Percentiles rank a stretch among this genome's conserved stretches.
These are phyloP conservation scores for Emydomyces testavorans DNA, from an alignment of 2,329 filamentous ascomycete genomes.

Conservation along the genomic window DNA sequence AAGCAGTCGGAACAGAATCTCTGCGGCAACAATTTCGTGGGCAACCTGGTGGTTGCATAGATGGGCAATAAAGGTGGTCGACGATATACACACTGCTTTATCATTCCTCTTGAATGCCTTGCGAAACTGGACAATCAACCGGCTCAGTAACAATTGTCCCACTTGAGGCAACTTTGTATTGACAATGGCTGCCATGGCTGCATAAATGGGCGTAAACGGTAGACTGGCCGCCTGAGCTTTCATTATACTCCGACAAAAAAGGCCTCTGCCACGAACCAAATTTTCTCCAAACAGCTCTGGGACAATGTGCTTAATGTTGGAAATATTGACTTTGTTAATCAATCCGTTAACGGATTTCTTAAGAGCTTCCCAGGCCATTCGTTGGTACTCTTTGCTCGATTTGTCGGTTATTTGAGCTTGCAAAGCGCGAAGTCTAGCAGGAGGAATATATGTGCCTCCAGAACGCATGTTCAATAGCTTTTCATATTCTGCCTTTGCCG, in stretches of 20 bases:
- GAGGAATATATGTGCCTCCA: slow-evolving; percentile 92
- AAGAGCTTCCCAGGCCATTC: slow-evolving; percentile 96
- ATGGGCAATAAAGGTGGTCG: slow-evolving; percentile 89
- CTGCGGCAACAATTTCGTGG: slow-evolving; percentile 83
- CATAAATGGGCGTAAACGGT: slow-evolving; percentile 93
- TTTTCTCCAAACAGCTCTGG: slow-evolving; percentile 95
- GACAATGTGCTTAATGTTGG: slow-evolving; percentile 95
- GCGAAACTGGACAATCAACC: slow-evolving; percentile 81
- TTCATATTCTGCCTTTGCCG: slow-evolving; percentile 84
- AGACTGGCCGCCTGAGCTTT: slow-evolving; percentile 94
- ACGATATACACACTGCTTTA: slow-evolving; percentile 86
- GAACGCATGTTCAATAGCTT: slow-evolving; percentile 86
- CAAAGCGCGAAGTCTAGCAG: slow-evolving; percentile 75
- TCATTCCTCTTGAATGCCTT: slow-evolving; percentile 95
- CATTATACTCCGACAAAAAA: slow-evolving; percentile 96
- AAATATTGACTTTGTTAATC: slow-evolving; percentile 98
- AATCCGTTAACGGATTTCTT: slow-evolving; percentile 98
- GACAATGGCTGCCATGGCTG: slow-evolving; percentile 88
- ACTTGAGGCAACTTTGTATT: slow-evolving; percentile 96
- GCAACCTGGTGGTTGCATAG: slow-evolving; percentile 93
- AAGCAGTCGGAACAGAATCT: slow-evolving; percentile 82
- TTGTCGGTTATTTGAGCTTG: slow-evolving; percentile 97
- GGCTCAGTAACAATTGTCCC: slow-evolving; percentile 75
- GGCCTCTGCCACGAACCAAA: slow-evolving; percentile 72
- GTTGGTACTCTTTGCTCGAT: slow-evolving; percentile 90